Base-by-base conservation (phyloP, 768 basidiomycete species). In the Kwoniella sp. region DNA sequence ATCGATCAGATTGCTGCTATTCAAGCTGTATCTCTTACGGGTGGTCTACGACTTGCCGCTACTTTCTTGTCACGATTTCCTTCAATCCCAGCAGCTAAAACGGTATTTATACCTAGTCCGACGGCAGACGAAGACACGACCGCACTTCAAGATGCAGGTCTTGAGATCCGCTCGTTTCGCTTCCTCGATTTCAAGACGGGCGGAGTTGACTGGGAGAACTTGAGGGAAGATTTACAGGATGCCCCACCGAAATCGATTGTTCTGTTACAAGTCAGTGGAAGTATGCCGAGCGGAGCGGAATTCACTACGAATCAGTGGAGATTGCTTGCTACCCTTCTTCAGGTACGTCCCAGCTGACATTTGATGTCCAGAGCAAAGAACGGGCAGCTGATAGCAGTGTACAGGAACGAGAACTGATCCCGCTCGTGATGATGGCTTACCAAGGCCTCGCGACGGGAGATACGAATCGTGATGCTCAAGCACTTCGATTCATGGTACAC, bases 221-320 rank as follows among this genome's bases (percentile, higher is more conserved):
- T 78, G 63, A 65, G 72, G 44, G 75, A 75, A 24, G 78, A 79
- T 60, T 29, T 79, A 15, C 44, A 92, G 2, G 87, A 89, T 74
- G 77, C 77, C 8, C 83, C 86, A 19, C 58, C 68, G 1, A 70
- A 69, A 60, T 86, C 92, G 36, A 86, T 95, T 67, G 90, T 98
- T 15, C 85, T 97, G 64, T 83, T 99, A 21, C 69, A 77, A 53
- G 68, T 74, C 21, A 71, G 76, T 53, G 78, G 78, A 10, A 74
- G 60, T 40, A 68, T 68, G 54, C 80, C 79, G 0, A 94, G 92
- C 37, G 78, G 78, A 3, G 68, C 71, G 26, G 75, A 78, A 46
- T 48, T 77, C 40, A 68, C 70, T 21, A 65, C 66, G 9, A 55
- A 71, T 24, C 77, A 79, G 52, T 79, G 77, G 77, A 65, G 76